These are phyloP conservation scores for Boletellus ananas DNA, from an alignment of 768 basidiomycete genomes.

Conservation along the genomic window DNA sequence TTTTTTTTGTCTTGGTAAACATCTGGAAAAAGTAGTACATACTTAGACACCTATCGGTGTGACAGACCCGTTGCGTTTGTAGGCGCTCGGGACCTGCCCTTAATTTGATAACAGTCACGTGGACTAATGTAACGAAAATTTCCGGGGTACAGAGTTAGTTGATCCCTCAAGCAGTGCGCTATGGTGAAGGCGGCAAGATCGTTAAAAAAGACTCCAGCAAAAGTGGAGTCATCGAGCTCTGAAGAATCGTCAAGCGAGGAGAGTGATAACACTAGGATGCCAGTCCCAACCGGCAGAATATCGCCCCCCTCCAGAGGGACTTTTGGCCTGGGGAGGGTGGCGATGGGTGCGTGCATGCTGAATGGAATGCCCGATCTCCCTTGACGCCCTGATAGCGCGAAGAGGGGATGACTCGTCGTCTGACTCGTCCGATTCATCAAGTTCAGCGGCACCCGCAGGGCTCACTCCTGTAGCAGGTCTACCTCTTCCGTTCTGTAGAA, in stretches of 20 bases:
- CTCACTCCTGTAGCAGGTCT: no score
- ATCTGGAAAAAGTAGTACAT: neutral
- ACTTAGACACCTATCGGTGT: no score
- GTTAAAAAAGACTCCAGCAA: slow-evolving; percentile 36
- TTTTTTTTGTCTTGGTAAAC: neutral
- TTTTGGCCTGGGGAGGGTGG: no score
- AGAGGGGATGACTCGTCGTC: neutral
- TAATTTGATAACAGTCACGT: slow-evolving; percentile 26
- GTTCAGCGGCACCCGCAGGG: neutral
- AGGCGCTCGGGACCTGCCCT: slow-evolving; percentile 21
- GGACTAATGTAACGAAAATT: slow-evolving; percentile 16
- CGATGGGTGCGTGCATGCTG: slow-evolving; percentile 21
- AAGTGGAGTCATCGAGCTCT: slow-evolving; percentile 21
- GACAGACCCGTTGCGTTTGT: no score
- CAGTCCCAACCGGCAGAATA: slow-evolving; percentile 21
- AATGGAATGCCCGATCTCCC: neutral
- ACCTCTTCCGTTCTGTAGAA: no score
- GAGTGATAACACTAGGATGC: neutral
- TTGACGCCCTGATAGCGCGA: neutral
- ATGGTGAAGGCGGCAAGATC: slow-evolving; percentile 43
- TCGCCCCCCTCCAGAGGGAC: slow-evolving; percentile 35
- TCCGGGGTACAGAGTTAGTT: neutral
- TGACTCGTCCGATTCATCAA: slow-evolving; percentile 5
- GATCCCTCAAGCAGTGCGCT: slow-evolving; percentile 3
- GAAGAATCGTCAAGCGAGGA: slow-evolving; percentile 1